These are phyloP conservation scores for Tylopilus rubrobrunneus DNA, from an alignment of 768 basidiomycete species.

Conservation along the genomic window DNA sequence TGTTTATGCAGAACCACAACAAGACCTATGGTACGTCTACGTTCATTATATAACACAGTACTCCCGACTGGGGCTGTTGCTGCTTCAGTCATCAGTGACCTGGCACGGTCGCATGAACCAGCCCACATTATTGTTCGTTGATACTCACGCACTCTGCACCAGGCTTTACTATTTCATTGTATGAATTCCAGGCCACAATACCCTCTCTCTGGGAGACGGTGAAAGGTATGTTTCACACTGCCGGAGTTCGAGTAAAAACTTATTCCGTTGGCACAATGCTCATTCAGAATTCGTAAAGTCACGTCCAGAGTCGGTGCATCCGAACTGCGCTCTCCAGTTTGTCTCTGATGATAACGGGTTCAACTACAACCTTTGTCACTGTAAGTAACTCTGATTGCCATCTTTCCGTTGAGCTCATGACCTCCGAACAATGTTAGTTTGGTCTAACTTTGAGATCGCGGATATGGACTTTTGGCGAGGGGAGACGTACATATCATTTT, in stretches of 20 bases:
- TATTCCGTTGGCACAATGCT: not conserved
- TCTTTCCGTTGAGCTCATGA: not conserved
- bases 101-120: not conserved
- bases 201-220: constrained; percentile 59
- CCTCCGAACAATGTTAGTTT: constrained; percentile 47
- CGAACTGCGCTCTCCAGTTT: constrained; percentile 56
- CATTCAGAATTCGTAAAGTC: constrained; percentile 22
- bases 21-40: constrained; percentile 46
- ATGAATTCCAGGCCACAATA: constrained; percentile 63
- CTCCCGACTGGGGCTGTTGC: no score
- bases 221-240: constrained; percentile 41
- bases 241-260: constrained; percentile 37
- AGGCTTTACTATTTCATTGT: constrained; percentile 62
- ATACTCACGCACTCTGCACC: not conserved
- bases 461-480: constrained; percentile 82
- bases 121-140: not conserved
- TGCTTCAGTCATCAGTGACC: not conserved
- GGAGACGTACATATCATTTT: constrained; percentile 80
- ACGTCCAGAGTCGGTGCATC: constrained; percentile 49
- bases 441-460: constrained; percentile 94
- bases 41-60: not conserved
- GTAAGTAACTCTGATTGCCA: constrained; percentile 30
- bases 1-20: constrained; percentile 52
- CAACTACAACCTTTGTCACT: constrained; percentile 64
- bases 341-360: constrained; percentile 62